Evolutionary conservation across 2,329 filamentous ascomycete genomes (phyloP), one percentile per base, ranked within the genome.

Genomic region (Fusarium tricinctum): DNA sequence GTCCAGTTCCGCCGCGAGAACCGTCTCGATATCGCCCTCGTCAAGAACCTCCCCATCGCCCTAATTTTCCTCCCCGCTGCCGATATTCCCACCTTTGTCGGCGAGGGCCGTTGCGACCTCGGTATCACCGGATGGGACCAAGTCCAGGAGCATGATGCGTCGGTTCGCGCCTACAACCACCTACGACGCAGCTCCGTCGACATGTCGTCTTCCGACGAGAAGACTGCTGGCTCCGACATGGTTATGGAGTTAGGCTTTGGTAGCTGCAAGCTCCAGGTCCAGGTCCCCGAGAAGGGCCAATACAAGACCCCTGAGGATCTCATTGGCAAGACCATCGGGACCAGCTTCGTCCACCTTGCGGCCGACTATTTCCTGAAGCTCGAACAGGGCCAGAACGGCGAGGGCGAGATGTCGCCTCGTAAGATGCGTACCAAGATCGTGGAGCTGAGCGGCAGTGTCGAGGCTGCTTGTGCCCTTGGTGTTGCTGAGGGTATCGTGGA

Each of bases 401-500:
- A 81, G 26, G 74, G 72, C 35, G 66, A 74, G 20, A 48, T 73
- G 26, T 77, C 79, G 1, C 76, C 77, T 17, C 76, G 77, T 53
- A 90, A 91, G 78, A 79, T 97, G 72, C 88, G 86, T 74, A 98
- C 96, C 12, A 94, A 93, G 76, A 94, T 99, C 74, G 93, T 97
- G 75, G 97, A 96, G 80, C 87, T 98, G 63, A 96, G 95, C 69
- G 96, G 96, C 17, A 98, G 95, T 84, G 96, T 99, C 33, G 96
- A 99, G 82, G 95, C 96, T 51, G 95, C 96, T 39, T 99, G 96
- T 78, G 95, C 96, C 20, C 84, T 99, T 55, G 96, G 96, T 53
- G 94, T 98, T 28, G 96, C 96, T 43, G 95, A 98, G 78, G 96
- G 95, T 50, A 97, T 99, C 78, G 94, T 99, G 46, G 96, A 99